These are phyloP conservation scores for Globisporangium lucens DNA, from an alignment of 352 stramenopile genomes.

Conservation along the genomic window DNA sequence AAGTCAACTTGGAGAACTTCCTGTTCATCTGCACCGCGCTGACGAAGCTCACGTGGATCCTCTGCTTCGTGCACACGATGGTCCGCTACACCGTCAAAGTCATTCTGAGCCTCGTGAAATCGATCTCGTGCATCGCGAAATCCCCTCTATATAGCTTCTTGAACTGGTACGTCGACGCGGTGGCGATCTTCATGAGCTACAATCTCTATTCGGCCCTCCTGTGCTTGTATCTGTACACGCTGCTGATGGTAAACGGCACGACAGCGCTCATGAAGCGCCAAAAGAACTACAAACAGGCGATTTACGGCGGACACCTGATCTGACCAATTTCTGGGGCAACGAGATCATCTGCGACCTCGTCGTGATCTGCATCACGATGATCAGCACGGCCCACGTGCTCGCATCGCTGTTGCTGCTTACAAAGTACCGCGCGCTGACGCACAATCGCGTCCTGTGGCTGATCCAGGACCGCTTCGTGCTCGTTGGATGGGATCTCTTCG, in stretches of 20 bases:
- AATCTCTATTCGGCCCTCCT: constrained; percentile 33
- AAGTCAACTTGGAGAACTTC: constrained; percentile 44
- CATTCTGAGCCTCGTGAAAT: constrained; percentile 4
- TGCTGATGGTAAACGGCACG: constrained; percentile 18
- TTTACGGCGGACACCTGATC: constrained; percentile 22
- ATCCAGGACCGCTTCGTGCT: constrained; percentile 33
- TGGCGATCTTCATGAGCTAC: constrained; percentile 24
- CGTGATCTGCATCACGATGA: constrained; percentile 13
- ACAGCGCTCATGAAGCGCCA: constrained; percentile 24
- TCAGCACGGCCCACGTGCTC: constrained; percentile 2
- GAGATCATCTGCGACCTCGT: constrained; percentile 24
- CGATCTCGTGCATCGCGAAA: constrained; percentile 46
- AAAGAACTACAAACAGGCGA: constrained; percentile 5
- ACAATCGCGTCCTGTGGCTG: constrained; percentile 28
- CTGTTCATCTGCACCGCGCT: constrained; percentile 46
- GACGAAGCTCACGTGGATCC: constrained; percentile 49
- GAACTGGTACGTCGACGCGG: constrained; percentile 9
- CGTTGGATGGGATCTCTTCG: constrained; percentile 35
- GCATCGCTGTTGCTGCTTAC: background rate
- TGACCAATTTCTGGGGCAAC: constrained; percentile 29
- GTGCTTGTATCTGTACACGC: constrained; percentile 17
- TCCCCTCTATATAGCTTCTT: constrained; percentile 11
- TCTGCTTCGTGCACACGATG: constrained; percentile 42
- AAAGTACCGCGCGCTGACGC: constrained; percentile 8
- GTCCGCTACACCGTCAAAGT: constrained; percentile 33